These are phyloP conservation scores for Aspergillus sp. DNA, from an alignment of 2,329 filamentous ascomycete genomes.

Conservation along the genomic window DNA sequence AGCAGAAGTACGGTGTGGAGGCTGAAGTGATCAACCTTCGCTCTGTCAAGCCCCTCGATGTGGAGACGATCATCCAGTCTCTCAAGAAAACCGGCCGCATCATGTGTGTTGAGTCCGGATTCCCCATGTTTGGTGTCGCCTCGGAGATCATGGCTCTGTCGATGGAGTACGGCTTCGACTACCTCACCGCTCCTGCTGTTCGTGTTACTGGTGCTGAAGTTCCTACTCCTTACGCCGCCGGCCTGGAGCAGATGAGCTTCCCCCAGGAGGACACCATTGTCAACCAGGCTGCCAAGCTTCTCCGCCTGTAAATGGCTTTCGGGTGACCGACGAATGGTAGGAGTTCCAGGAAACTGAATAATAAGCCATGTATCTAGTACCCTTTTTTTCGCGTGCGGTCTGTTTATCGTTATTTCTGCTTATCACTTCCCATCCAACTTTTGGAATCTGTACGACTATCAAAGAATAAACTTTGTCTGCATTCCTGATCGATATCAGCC, in stretches of 20 bases:
- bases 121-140: constrained; percentile 89
- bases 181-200: constrained; percentile 88
- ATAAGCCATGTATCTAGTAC: constrained; percentile 35
- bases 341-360: constrained; percentile 18
- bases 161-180: constrained; percentile 98
- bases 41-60: constrained; percentile 92
- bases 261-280: constrained; percentile 85
- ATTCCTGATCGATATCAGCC: constrained; percentile 10
- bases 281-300: constrained; percentile 82
- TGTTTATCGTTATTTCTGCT: constrained; percentile 5
- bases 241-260: constrained; percentile 94
- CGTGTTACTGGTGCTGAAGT: constrained; percentile 96
- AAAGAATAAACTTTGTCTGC: constrained; percentile 16
- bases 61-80: constrained; percentile 92
- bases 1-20: constrained; percentile 95
- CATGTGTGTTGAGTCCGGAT: constrained; percentile 90
- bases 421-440: constrained; percentile 15
- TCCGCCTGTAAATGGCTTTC: constrained; percentile 62
- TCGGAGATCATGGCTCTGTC: constrained; percentile 90
- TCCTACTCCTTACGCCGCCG: constrained; percentile 89
- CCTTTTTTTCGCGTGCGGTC: constrained; percentile 21
- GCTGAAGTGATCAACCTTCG: constrained; percentile 97
- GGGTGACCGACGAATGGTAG: constrained; percentile 6
- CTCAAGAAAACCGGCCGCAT: constrained; percentile 98
- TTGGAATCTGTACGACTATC: constrained; percentile 24